Conservation (phyloP, 2,329 filamentous ascomycete genomes). For the Diplodia intermedia region DNA sequence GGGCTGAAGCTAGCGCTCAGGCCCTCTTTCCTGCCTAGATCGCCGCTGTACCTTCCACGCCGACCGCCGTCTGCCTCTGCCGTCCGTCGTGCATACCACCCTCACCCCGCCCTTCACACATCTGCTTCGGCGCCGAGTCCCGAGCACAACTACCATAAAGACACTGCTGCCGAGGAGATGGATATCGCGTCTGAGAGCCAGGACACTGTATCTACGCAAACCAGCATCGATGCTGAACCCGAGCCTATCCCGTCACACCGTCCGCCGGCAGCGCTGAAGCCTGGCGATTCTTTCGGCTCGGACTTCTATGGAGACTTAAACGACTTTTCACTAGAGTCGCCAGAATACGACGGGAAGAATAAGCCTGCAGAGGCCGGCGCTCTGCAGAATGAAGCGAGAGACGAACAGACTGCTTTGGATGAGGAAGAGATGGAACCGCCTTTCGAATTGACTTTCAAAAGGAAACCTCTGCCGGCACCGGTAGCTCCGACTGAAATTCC, state of each 20-base stretch:
- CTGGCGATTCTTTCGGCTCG: slow-evolving; percentile 15
- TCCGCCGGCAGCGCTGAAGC: background rate
- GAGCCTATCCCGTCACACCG: background rate
- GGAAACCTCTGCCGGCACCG: slow-evolving; percentile 7
- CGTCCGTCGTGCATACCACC: background rate
- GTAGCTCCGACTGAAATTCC: background rate
- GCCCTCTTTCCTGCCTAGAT: background rate
- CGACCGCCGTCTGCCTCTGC: background rate
- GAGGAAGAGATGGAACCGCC: slow-evolving; percentile 21
- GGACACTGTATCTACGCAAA: background rate
- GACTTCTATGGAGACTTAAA: slow-evolving; percentile 22
- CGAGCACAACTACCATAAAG: background rate
- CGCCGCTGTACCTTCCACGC: background rate
- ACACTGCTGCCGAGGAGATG: background rate
- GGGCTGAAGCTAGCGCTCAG: slow-evolving; percentile 15
- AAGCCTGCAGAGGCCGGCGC: too few species aligned
- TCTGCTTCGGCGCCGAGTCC: background rate
- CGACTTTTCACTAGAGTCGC: background rate
- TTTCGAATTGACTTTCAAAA: slow-evolving; percentile 9
- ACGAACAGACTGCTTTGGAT: background rate
- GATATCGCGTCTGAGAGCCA: background rate
- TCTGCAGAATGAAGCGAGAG: background rate
- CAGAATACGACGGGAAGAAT: background rate
- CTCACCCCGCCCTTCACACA: background rate
- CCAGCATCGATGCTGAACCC: background rate